phyloP scores from a whole-genome alignment of 1,139 yeast genomes.

The Scheffersomyces titani region DNA sequence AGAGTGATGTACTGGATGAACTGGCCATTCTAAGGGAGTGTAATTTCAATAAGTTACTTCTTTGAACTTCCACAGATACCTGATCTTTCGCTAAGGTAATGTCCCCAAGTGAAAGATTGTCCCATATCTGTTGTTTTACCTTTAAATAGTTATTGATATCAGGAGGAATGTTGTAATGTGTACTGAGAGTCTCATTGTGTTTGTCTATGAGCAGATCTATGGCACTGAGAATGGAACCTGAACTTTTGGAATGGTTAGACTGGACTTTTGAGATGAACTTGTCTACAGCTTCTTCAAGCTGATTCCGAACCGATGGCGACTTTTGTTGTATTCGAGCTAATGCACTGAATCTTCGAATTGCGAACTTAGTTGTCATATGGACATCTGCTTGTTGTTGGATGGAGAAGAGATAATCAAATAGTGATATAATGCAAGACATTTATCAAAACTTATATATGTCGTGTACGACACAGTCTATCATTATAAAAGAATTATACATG shows the following conservation, averaged over 20 bases:
- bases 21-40: background rate
- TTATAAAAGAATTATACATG: background rate
- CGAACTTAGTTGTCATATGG: background rate
- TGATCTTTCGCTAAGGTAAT: background rate
- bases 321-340: background rate
- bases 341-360: background rate
- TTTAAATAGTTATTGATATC: background rate
- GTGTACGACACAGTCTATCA: background rate
- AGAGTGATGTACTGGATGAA: slow-evolving; percentile 14
- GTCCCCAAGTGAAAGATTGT: slow-evolving; percentile 1
- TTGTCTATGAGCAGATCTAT: slow-evolving; percentile 5
- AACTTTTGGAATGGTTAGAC: background rate
- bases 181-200: background rate
- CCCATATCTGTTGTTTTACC: slow-evolving; percentile 2
- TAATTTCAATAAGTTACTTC: background rate
- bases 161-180: background rate
- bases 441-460: background rate
- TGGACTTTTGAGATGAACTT: background rate
- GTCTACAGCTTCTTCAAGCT: background rate
- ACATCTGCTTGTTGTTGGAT: background rate
- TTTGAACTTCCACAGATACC: background rate
- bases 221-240: slow-evolving; percentile 1
- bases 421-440: background rate
- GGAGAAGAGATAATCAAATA: background rate
- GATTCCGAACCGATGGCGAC: background rate